Conservation (phyloP, 2,329 filamentous ascomycete species). For the Immersiporthe knoxdaviesiana region DNA sequence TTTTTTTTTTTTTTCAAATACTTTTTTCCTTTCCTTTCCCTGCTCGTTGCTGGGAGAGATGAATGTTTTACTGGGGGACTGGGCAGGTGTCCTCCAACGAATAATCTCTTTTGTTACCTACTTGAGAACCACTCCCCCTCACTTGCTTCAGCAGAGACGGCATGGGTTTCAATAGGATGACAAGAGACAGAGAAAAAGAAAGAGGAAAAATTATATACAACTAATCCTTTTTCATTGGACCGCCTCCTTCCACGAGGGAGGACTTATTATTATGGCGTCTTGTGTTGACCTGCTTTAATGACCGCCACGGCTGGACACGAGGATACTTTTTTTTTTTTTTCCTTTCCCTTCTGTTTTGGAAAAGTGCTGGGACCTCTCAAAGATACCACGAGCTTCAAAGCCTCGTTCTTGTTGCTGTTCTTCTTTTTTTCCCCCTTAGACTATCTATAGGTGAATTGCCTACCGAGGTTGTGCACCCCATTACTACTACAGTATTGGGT, state of each 20-base stretch:
- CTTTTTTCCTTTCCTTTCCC: too few species aligned
- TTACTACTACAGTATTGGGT: too few species aligned
- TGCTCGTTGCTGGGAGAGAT: not conserved
- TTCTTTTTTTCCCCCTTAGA: not conserved
- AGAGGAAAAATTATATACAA: not conserved
- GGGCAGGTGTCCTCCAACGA: not conserved
- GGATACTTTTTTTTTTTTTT: not conserved
- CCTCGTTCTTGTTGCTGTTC: not conserved
- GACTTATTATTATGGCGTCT: not conserved
- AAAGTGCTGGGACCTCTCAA: not conserved
- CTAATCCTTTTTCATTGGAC: not conserved
- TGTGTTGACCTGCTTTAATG: not conserved
- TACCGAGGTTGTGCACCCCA: not conserved
- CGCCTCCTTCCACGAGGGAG: not conserved
- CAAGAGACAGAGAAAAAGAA: not conserved
- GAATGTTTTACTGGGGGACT: not conserved
- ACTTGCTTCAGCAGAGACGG: not conserved
- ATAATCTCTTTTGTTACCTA: not conserved
- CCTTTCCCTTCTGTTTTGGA: too few species aligned
- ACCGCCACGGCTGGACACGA: not conserved
- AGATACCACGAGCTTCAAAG: not conserved
- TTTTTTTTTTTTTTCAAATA: constrained; percentile 10
- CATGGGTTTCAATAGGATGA: not conserved
- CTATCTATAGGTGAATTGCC: not conserved
- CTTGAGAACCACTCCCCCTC: not conserved